A percentile compares a stretch with the other conserved stretches of the same genome.
phyloP scores from a whole-genome alignment of 176 grass and related monocot species.

The Musa itinerans region DNA sequence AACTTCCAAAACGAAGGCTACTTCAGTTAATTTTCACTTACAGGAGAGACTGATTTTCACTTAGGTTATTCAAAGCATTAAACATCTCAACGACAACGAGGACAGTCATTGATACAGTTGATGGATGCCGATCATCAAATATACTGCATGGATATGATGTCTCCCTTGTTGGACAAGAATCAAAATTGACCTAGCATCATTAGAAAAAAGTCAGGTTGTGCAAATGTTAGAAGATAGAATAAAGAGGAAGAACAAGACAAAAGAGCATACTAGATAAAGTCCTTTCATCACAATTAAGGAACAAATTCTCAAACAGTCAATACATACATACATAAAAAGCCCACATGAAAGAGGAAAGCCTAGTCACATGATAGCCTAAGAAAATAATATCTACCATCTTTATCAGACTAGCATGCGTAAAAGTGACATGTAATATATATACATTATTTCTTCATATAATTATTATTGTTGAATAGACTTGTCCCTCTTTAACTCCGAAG shows the following conservation, averaged over 20 bases:
- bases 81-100: slow-evolving; percentile 99
- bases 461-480: background rate
- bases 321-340: background rate
- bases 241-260: background rate
- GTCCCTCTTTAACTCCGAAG: background rate
- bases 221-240: background rate
- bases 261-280: background rate
- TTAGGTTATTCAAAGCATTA: slow-evolving; percentile 98
- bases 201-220: slow-evolving; percentile 11
- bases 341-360: background rate
- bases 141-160: slow-evolving; percentile 89
- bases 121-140: slow-evolving; percentile 91
- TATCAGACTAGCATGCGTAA: background rate
- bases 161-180: slow-evolving; percentile 84
- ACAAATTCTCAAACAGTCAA: background rate
- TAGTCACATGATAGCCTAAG: background rate
- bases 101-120: slow-evolving; percentile 97
- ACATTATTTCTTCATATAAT: background rate
- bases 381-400: background rate
- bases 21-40: slow-evolving; percentile 31
- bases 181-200: slow-evolving; percentile 76
- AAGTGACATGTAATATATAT: background rate
- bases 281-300: background rate
- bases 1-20: background rate
- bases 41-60: slow-evolving; percentile 98